phyloP scores from a whole-genome alignment of 2,329 filamentous ascomycete species.

The Cladosporium sp. region DNA sequence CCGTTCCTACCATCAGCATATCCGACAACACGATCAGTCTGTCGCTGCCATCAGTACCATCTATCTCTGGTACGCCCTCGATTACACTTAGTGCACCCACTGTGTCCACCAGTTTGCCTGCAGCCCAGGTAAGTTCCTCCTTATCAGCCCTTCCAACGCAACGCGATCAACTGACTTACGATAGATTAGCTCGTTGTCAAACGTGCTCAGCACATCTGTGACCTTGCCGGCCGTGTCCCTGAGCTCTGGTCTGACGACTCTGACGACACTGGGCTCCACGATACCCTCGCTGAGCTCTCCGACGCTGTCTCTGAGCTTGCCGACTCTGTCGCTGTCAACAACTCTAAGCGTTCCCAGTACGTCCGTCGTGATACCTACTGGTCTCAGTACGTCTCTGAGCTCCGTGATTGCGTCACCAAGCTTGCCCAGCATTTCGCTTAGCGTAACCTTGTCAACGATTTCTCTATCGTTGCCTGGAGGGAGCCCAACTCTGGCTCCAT shows the following conservation, averaged over 20 bases:
- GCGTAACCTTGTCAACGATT: background rate
- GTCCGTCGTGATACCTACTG: constrained; percentile 2
- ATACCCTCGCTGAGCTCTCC: constrained; percentile 2
- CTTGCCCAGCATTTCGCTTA: constrained; percentile 7
- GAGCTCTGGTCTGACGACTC: constrained; percentile 10
- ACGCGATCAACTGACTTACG: constrained; percentile 8
- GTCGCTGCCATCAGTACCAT: background rate
- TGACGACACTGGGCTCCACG: constrained; percentile 11
- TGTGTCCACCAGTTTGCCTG: background rate
- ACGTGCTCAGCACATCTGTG: constrained; percentile 9
- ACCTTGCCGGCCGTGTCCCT: constrained; percentile 9
- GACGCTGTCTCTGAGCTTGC: constrained; percentile 6
- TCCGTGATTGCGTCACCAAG: background rate
- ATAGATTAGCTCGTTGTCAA: constrained; percentile 2
- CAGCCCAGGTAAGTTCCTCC: background rate
- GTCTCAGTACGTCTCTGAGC: constrained; percentile 2
- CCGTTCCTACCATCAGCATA: background rate
- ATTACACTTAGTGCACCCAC: background rate
- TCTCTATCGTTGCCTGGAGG: background rate
- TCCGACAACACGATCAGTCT: background rate
- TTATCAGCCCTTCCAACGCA: too few relatives aligned
- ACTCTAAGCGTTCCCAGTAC: constrained; percentile 9
- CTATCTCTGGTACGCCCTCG: background rate
- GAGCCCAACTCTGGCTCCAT: background rate
- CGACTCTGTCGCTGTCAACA: background rate